These are phyloP conservation scores for Alternaria conjuncta DNA, from an alignment of 2,329 filamentous ascomycete genomes.

Conservation along the genomic window DNA sequence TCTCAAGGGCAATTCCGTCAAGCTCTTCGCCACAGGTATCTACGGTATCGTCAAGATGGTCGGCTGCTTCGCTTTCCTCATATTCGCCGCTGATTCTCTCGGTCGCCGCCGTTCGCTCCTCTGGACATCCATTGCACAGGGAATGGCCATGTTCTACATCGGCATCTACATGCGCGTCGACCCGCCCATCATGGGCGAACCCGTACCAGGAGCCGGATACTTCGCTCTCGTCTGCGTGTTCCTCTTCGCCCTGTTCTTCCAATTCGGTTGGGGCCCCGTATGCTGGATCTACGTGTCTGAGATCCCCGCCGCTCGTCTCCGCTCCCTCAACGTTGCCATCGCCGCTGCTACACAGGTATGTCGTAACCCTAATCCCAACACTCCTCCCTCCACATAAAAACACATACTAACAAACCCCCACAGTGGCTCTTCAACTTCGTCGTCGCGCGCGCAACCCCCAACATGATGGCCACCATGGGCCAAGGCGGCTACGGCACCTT, in stretches of 20 bases:
- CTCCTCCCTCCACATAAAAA: background rate
- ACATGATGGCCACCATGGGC: constrained; percentile 67
- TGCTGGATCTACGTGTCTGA: constrained; percentile 77
- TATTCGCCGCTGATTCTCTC: constrained; percentile 72
- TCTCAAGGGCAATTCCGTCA: constrained; percentile 61
- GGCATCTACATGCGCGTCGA: constrained; percentile 72
- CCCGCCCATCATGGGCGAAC: constrained; percentile 60
- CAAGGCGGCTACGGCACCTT: constrained; percentile 64
- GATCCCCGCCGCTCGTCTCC: constrained; percentile 65
- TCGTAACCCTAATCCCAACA: background rate
- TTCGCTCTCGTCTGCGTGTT: constrained; percentile 75
- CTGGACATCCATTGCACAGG: constrained; percentile 70
- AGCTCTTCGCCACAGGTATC: constrained; percentile 75
- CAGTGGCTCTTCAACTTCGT: constrained; percentile 80
- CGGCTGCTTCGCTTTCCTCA: constrained; percentile 68
- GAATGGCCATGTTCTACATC: constrained; percentile 70
- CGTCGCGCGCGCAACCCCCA: constrained; percentile 70
- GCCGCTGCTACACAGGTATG: constrained; percentile 58
- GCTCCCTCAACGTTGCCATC: constrained; percentile 71
- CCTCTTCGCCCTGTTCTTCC: constrained; percentile 72
- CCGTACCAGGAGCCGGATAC: constrained; percentile 71
- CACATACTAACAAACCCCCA: constrained; percentile 51
- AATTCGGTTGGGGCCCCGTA: constrained; percentile 68
- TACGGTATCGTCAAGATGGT: constrained; percentile 75
- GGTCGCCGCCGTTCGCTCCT: constrained; percentile 68